phyloP scores from a whole-genome alignment of 2,329 filamentous ascomycete genomes.

The Cercospora brassicicola region DNA sequence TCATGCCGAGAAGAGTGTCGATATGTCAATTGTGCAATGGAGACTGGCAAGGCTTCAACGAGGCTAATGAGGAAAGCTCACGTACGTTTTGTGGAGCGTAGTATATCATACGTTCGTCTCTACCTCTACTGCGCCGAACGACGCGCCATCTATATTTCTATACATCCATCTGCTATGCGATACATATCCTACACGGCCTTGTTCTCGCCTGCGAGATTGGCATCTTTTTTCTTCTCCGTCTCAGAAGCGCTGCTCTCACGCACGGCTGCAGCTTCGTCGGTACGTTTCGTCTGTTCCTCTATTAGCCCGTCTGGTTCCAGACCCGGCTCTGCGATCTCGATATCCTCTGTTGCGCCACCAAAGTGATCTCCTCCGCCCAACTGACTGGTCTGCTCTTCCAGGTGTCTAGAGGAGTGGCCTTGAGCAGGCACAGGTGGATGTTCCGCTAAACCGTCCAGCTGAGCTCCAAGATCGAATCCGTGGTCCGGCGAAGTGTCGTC shows the following conservation, averaged over 20 bases:
- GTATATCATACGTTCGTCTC: background rate
- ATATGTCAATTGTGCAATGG: background rate
- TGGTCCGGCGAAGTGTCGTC: background rate
- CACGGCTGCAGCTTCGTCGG: background rate
- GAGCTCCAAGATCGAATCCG: conserved; percentile 8
- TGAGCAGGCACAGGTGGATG: conserved; percentile 1
- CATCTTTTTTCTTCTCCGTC: background rate
- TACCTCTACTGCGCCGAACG: background rate
- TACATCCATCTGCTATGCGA: background rate
- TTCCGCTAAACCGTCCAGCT: conserved; percentile 10
- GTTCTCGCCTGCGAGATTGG: background rate
- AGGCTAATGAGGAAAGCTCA: background rate
- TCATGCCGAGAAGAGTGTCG: background rate
- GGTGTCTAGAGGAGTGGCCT: background rate
- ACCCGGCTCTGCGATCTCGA: conserved; percentile 28
- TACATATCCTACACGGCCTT: background rate
- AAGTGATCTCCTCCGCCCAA: conserved; percentile 34
- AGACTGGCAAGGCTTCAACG: background rate
- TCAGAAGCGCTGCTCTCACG: background rate
- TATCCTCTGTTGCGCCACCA: conserved; percentile 30
- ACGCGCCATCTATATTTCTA: background rate
- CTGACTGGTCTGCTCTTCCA: conserved; percentile 27
- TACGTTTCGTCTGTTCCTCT: background rate
- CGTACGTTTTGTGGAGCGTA: background rate
- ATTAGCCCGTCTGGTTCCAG: conserved; percentile 13